A percentile compares a stretch with the other conserved stretches of the same genome.
phyloP scores from a whole-genome alignment of 257 asterid species.

The Forsythia viridissima region DNA sequence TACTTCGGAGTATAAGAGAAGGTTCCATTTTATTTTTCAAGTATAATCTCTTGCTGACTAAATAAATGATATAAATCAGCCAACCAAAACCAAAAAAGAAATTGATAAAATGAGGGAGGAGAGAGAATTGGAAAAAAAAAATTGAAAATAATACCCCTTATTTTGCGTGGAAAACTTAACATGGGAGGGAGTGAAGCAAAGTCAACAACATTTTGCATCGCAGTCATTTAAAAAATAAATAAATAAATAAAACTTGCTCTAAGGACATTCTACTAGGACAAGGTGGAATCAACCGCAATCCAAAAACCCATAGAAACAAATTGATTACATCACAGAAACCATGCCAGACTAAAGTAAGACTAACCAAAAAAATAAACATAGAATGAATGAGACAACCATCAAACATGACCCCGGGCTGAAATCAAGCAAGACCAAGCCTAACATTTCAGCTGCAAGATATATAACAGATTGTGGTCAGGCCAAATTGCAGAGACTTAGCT shows the following conservation, averaged over 20 bases:
- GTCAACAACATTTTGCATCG: neutral
- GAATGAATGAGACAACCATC: neutral
- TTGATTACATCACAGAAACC: neutral
- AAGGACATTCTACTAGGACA: neutral
- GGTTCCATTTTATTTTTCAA: neutral
- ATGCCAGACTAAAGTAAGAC: neutral
- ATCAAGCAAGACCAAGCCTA: neutral
- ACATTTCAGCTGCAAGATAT: neutral
- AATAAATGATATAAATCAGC: neutral
- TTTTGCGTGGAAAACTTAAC: neutral
- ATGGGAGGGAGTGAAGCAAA: neutral
- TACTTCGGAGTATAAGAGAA: neutral
- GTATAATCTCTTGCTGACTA: constrained; percentile 6
- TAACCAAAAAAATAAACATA: neutral
- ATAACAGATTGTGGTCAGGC: neutral
- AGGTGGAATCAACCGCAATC: neutral
- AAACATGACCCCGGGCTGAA: neutral
- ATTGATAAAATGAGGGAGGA: neutral
- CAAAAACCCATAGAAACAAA: neutral
- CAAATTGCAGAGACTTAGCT: neutral
- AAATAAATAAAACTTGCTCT: neutral
- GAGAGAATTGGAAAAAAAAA: neutral
- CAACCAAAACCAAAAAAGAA: neutral
- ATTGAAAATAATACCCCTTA: neutral
- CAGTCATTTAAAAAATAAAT: neutral